A percentile compares a stretch with the other conserved stretches of the same genome.
Conservation (phyloP, 441 rosid genomes). For the Pelargonium cotyledonis region DNA sequence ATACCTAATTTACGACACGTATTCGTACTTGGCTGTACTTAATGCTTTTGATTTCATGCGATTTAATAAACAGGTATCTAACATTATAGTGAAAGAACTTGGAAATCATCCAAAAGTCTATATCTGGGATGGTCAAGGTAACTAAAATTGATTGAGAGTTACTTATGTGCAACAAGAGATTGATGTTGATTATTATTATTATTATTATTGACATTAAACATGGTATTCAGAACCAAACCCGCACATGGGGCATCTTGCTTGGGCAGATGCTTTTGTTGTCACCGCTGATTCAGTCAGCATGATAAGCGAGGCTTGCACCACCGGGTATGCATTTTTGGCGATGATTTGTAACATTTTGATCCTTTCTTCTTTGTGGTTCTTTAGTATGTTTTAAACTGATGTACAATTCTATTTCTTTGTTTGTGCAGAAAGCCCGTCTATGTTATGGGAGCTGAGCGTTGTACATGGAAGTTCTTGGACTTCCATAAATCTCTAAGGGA, state of each 20-base stretch:
- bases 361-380: conserved; percentile 1
- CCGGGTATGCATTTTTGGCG: conserved; percentile 54
- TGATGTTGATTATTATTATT: background rate
- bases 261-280: conserved; percentile 94
- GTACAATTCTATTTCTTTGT: background rate
- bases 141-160: conserved; percentile 6
- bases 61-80: conserved; percentile 41
- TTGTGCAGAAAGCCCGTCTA: conserved; percentile 84
- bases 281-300: conserved; percentile 93
- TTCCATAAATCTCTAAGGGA: conserved; percentile 72
- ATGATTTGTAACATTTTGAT: background rate
- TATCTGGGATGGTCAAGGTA: conserved; percentile 90
- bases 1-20: conserved; percentile 7
- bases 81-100: conserved; percentile 49
- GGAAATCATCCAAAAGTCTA: conserved; percentile 62
- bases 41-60: conserved; percentile 11
- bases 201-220: conserved; percentile 13
- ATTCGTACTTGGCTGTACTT: background rate
- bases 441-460: conserved; percentile 62
- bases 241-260: conserved; percentile 82
- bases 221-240: conserved; percentile 65
- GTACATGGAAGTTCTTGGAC: conserved; percentile 82
- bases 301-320: conserved; percentile 92
- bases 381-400: background rate
- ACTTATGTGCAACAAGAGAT: background rate